Base-by-base conservation (phyloP, 192 early-diverging fungal genomes). In the Gryganskiella cystojenkinii region DNA sequence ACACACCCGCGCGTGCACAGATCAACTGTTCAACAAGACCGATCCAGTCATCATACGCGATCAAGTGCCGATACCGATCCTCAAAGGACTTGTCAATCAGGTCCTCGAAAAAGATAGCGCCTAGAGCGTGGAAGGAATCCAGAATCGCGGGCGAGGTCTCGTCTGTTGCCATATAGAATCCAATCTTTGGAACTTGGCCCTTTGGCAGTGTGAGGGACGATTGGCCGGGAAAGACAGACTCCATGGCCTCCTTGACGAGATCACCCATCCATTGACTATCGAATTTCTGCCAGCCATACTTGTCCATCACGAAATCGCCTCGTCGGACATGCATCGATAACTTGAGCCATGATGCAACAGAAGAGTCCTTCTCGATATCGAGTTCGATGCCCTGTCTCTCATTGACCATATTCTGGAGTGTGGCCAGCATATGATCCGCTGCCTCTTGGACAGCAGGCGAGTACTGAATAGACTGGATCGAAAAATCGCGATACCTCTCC, bases 251-350 rank as follows among this genome's bases (percentile, higher is more conserved):
- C 22, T 61, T 61, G 51, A 73, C 56, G 31, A 65, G 58, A 9
- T 56, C 9, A 3, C 17, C 20, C 64, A 74, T 66, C 58, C 71
- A 67, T 1, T 2, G 13, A 20, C 60, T 22, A 28, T 53, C 56
- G 42, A 67, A 61, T 2, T 66, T 42, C 33, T 74, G 64, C 64
- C 57, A 66, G 22, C 71, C 71, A 33, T 65, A 45, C 30, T 56
- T 33, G 17, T 61, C 42, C 6, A 52, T 62, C 1, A 73, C 40
- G 37, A 65, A 73, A 60, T 73, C 71, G 4, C 61, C 71, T 24
- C 62, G 63, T 10, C 63, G 63, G 4, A 74, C 57, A 55, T 74
- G 57, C 58, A 74, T 66, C 50, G 71, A 74, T 20, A 74, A 24
- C 6, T 20, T 46, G 7, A 74, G 44, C 71, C 64, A 67, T 6